These are phyloP conservation scores for Dillenia turbinata DNA, from an alignment of 164 flowering plant species.

Conservation along the genomic window DNA sequence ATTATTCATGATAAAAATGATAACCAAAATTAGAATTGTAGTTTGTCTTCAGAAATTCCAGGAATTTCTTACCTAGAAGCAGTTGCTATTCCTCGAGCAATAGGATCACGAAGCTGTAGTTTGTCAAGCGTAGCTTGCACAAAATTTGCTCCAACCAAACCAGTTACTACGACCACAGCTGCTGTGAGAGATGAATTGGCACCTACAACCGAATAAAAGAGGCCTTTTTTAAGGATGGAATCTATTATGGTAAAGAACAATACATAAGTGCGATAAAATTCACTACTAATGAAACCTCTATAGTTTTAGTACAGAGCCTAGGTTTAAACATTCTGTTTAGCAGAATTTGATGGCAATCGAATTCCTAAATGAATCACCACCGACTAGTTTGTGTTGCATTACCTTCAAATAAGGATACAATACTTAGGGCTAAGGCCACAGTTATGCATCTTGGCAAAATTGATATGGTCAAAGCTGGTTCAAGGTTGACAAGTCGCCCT, in stretches of 20 bases:
- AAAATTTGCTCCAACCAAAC: constrained; percentile 90
- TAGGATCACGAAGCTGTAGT: constrained; percentile 74
- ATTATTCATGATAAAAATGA: too few species aligned
- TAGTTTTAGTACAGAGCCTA: too few species aligned
- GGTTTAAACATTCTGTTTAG: too few species aligned
- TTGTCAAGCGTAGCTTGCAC: constrained; percentile 84
- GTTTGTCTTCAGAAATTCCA: too few species aligned
- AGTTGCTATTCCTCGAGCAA: constrained; percentile 97
- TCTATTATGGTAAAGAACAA: too few species aligned
- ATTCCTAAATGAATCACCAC: too few species aligned
- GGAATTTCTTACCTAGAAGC: constrained; percentile 71
- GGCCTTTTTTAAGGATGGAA: background rate
- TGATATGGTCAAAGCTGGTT: constrained; percentile 71
- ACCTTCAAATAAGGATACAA: constrained; percentile 93
- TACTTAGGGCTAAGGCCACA: constrained; percentile 97
- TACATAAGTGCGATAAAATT: too few species aligned
- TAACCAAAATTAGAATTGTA: too few species aligned
- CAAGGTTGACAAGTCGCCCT: constrained; percentile 79
- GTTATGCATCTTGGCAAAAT: constrained; percentile 96
- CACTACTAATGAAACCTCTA: too few species aligned
- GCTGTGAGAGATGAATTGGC: constrained; percentile 91
- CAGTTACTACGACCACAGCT: constrained; percentile 90
- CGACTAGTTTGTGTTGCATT: background rate
- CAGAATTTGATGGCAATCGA: too few species aligned
- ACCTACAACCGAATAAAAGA: constrained; percentile 38